Percentiles rank a stretch among this genome's conserved stretches.
Evolutionary conservation across 345 rosid genomes (phyloP).

Genomic region (Acer saccharum): DNA sequence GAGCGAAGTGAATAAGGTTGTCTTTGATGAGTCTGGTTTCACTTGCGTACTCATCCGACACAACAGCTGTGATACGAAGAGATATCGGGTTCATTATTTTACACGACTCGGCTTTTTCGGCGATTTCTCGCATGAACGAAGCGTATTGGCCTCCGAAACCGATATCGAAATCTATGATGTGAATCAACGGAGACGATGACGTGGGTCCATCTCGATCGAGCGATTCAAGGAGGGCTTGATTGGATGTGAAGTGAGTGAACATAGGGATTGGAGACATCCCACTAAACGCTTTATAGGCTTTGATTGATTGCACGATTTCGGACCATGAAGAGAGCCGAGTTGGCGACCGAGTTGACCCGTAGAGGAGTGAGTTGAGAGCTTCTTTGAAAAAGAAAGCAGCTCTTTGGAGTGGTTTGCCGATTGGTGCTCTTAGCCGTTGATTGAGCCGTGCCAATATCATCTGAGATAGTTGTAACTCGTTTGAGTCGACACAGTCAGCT

Average conservation of each 20-base stretch:
- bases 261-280: slow-evolving; percentile 86
- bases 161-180: slow-evolving; percentile 86
- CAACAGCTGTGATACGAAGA: slow-evolving; percentile 79
- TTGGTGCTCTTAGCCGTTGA: slow-evolving; percentile 56
- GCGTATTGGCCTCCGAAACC: slow-evolving; percentile 96
- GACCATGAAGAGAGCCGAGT: slow-evolving; percentile 57
- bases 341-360: slow-evolving; percentile 40
- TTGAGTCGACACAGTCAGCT: slow-evolving; percentile 80
- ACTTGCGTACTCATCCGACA: slow-evolving; percentile 63
- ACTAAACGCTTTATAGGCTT: slow-evolving; percentile 70
- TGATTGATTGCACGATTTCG: slow-evolving; percentile 71
- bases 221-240: slow-evolving; percentile 85
- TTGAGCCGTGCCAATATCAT: slow-evolving; percentile 79
- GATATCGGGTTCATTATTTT: slow-evolving; percentile 42
- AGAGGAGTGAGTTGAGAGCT: slow-evolving; percentile 65
- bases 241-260: slow-evolving; percentile 83
- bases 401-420: slow-evolving; percentile 77
- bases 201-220: slow-evolving; percentile 35
- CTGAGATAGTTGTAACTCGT: slow-evolving; percentile 73
- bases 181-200: slow-evolving; percentile 52
- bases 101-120: slow-evolving; percentile 43
- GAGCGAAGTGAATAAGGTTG: slow-evolving; percentile 73
- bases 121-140: slow-evolving; percentile 78
- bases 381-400: slow-evolving; percentile 93
- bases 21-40: slow-evolving; percentile 79